A percentile compares a stretch with the other conserved stretches of the same genome.
phyloP scores from a whole-genome alignment of 108 stramenopile species.

The Stephanodiscus triporus region DNA sequence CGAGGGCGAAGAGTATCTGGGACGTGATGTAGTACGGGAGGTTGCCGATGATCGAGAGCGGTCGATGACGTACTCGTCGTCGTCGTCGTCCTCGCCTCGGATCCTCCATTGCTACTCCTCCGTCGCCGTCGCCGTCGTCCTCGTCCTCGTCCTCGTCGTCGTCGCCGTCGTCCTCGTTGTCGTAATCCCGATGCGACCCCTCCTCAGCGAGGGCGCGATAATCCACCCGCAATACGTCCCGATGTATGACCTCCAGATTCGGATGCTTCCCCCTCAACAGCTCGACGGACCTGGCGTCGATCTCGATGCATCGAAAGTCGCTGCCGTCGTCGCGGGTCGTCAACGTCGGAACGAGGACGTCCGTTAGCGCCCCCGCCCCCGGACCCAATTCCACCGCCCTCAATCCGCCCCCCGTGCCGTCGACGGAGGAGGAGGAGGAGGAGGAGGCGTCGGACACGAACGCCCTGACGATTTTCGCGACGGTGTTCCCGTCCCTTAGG shows the following conservation, averaged over 20 bases:
- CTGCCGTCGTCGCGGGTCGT: slow-evolving; percentile 12
- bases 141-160: too few species aligned
- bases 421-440: too few species aligned
- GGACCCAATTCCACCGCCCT: slow-evolving; percentile 92
- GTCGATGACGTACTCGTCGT: slow-evolving; percentile 5
- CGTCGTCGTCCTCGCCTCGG: slow-evolving; percentile 16
- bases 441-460: slow-evolving; percentile 88
- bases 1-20: slow-evolving; percentile 95
- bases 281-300: slow-evolving; percentile 90
- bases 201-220: slow-evolving; percentile 75
- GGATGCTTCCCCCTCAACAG: slow-evolving; percentile 78
- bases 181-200: slow-evolving; percentile 9
- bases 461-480: slow-evolving; percentile 88
- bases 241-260: slow-evolving; percentile 56
- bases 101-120: slow-evolving; percentile 38
- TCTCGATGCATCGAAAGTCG: slow-evolving; percentile 91
- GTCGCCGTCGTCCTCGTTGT: too few species aligned
- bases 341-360: slow-evolving; percentile 62
- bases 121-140: too few species aligned
- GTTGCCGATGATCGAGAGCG: slow-evolving; percentile 92
- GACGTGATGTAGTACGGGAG: slow-evolving; percentile 97
- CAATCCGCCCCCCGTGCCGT: slow-evolving; percentile 30
- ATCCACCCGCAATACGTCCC: slow-evolving; percentile 91
- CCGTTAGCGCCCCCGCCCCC: slow-evolving; percentile 94
- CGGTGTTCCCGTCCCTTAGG: slow-evolving; percentile 93